These are phyloP conservation scores for Tulasnella calospora DNA, from an alignment of 768 basidiomycete genomes.

Conservation along the genomic window DNA sequence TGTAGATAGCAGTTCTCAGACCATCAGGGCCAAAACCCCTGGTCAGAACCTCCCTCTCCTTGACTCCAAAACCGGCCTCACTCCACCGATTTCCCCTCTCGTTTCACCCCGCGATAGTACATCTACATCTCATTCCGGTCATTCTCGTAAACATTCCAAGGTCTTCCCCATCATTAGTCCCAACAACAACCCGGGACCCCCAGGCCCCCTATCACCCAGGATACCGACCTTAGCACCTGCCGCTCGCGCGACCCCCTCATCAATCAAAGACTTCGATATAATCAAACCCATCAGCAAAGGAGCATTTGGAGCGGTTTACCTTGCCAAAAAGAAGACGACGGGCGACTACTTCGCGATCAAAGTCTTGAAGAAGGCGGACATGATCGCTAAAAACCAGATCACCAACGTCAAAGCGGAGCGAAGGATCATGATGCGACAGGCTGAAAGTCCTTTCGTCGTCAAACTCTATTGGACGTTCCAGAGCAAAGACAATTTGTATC, in stretches of 20 bases:
- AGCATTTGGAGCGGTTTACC: slow-evolving; percentile 95
- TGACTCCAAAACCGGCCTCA: slow-evolving; percentile 56
- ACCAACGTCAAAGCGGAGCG: slow-evolving; percentile 99
- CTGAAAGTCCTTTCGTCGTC: slow-evolving; percentile 95
- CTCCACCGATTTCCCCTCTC: slow-evolving; percentile 65
- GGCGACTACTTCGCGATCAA: slow-evolving; percentile 99
- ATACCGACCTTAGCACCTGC: slow-evolving; percentile 67
- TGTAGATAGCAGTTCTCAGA: slow-evolving; percentile 35
- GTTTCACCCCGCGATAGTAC: slow-evolving; percentile 51
- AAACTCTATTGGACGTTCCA: slow-evolving; percentile 99
- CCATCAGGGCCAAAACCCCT: slow-evolving; percentile 62
- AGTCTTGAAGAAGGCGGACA: slow-evolving; percentile 99
- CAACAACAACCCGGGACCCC: slow-evolving; percentile 31
- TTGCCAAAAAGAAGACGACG: slow-evolving; percentile 96
- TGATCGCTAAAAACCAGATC: slow-evolving; percentile 99
- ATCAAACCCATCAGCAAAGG: slow-evolving; percentile 99
- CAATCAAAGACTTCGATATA: slow-evolving; percentile 98
- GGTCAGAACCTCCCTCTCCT: slow-evolving; percentile 50
- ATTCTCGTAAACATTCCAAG: slow-evolving; percentile 53
- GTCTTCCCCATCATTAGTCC: slow-evolving; percentile 60
- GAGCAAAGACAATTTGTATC: slow-evolving; percentile 96
- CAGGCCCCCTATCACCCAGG: slow-evolving; percentile 75
- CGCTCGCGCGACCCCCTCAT: slow-evolving; percentile 73
- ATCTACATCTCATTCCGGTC: slow-evolving; percentile 43
- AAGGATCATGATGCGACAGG: slow-evolving; percentile 99